These are phyloP conservation scores for Alternaria incomplexa DNA, from an alignment of 2,329 filamentous ascomycete species.

Conservation along the genomic window DNA sequence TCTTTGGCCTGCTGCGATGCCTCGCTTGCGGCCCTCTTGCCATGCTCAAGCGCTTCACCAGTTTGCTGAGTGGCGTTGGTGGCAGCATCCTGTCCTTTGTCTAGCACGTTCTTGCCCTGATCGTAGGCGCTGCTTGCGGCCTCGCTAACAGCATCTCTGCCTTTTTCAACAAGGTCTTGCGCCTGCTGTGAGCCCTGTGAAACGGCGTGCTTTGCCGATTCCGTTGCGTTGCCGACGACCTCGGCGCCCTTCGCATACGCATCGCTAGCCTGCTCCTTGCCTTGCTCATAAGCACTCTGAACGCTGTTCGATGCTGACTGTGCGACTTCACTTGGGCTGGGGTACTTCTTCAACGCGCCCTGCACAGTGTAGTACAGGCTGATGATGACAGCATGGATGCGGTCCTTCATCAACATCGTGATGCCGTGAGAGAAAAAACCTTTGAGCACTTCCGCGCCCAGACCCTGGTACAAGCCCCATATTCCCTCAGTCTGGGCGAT, in stretches of 20 bases:
- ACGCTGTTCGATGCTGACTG: conserved; percentile 37
- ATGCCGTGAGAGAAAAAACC: conserved; percentile 86
- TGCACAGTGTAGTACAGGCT: conserved; percentile 72
- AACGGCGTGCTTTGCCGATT: conserved; percentile 33
- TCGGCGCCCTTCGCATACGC: conserved; percentile 33
- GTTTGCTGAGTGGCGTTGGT: conserved; percentile 16
- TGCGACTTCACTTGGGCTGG: conserved; percentile 49
- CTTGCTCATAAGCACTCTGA: conserved; percentile 40
- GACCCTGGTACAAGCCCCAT: conserved; percentile 73
- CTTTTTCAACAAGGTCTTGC: conserved; percentile 32
- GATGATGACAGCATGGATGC: conserved; percentile 74
- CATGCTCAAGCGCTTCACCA: conserved; percentile 28
- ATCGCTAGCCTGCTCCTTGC: conserved; percentile 34
- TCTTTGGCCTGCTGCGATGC: conserved; percentile 27
- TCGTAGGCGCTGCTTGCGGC: conserved; percentile 1
- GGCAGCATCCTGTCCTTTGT: conserved; percentile 29
- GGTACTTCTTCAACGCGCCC: conserved; percentile 51
- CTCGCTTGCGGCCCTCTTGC: conserved; percentile 21
- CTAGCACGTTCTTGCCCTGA: conserved; percentile 28
- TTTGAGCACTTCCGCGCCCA: conserved; percentile 78
- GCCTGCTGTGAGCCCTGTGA: conserved; percentile 35
- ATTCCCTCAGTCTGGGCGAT: conserved; percentile 69
- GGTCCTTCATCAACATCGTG: conserved; percentile 85
- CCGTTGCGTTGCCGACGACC: conserved; percentile 30
- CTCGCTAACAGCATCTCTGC: conserved; percentile 16